phyloP scores from a whole-genome alignment of 352 stramenopile species.

The Globisporangium carolinianum region DNA sequence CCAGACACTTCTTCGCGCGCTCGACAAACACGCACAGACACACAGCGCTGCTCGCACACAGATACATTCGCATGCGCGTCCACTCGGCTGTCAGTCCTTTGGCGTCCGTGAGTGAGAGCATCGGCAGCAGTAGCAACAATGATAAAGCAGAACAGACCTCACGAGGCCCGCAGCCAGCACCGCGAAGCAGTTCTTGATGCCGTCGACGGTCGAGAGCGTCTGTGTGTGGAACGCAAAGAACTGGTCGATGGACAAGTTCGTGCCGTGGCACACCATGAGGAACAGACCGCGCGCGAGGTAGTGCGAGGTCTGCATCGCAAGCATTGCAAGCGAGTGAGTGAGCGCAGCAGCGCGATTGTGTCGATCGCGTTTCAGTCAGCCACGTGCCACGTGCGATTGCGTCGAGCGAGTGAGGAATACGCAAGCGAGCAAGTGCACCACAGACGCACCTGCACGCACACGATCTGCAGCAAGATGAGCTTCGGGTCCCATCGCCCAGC shows the following conservation, averaged over 20 bases:
- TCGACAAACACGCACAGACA: constrained; percentile 80
- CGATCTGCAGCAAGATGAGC: constrained; percentile 84
- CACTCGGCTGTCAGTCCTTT: not conserved
- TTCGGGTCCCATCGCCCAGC: constrained; percentile 75
- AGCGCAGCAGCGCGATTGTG: not conserved
- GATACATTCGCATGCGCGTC: too few species aligned
- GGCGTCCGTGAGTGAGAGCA: not conserved
- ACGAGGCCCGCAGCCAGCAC: constrained; percentile 45
- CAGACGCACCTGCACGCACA: constrained; percentile 73
- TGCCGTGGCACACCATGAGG: constrained; percentile 70
- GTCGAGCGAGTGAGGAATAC: too few species aligned
- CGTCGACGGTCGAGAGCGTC: constrained; percentile 65
- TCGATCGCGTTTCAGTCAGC: too few species aligned
- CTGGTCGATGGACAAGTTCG: constrained; percentile 60
- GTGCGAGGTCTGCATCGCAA: constrained; percentile 50
- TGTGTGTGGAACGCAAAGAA: constrained; percentile 84
- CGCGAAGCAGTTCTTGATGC: constrained; percentile 78
- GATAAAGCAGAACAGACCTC: constrained; percentile 19
- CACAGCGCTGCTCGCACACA: constrained; percentile 36
- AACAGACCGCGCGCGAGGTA: constrained; percentile 73
- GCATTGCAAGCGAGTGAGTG: not conserved
- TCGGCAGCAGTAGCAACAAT: not conserved
- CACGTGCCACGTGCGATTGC: too few species aligned
- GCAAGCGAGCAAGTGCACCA: too few species aligned
- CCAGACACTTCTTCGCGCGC: constrained; percentile 86